phyloP scores from a whole-genome alignment of 768 basidiomycete species.

The Lactifluus pinguis region DNA sequence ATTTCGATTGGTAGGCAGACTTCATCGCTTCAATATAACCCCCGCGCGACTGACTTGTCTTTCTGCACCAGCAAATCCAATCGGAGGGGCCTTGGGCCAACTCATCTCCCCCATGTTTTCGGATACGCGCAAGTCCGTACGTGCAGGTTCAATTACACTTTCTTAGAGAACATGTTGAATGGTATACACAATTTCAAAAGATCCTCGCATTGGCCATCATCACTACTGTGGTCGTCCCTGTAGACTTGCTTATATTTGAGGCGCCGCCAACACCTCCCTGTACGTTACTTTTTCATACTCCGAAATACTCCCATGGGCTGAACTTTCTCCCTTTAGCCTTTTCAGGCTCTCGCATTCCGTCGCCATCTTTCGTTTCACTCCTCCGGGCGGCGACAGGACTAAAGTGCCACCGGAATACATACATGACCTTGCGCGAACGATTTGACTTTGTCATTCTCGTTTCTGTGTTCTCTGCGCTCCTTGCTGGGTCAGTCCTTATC shows the following conservation, averaged over 20 bases:
- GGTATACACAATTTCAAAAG: too few relatives aligned
- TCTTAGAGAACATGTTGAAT: not conserved
- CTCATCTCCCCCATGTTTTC: slow-evolving; percentile 54
- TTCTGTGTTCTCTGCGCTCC: slow-evolving; percentile 53
- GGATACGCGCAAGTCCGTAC: slow-evolving; percentile 47
- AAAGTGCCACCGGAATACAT: slow-evolving; percentile 31
- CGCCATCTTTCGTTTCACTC: slow-evolving; percentile 46
- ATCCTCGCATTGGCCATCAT: slow-evolving; percentile 65
- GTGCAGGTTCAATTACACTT: not conserved
- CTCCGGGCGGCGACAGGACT: slow-evolving; percentile 42
- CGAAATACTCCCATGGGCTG: not conserved
- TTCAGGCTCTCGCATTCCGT: slow-evolving; percentile 48
- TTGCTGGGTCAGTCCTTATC: slow-evolving; percentile 43
- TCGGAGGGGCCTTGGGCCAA: slow-evolving; percentile 68
- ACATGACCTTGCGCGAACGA: slow-evolving; percentile 59
- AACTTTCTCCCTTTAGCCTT: slow-evolving; percentile 37
- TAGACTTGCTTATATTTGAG: slow-evolving; percentile 46
- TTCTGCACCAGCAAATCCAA: slow-evolving; percentile 47
- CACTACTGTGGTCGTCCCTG: slow-evolving; percentile 51
- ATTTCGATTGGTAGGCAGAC: slow-evolving; percentile 38
- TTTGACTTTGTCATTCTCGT: slow-evolving; percentile 58
- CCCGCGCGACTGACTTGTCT: not conserved
- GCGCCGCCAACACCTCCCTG: slow-evolving; percentile 75
- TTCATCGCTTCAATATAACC: not conserved
- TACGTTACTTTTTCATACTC: slow-evolving; percentile 27